Evolutionary conservation across 768 basidiomycete genomes (phyloP).

Genomic region (Lactarius deliciosus): DNA sequence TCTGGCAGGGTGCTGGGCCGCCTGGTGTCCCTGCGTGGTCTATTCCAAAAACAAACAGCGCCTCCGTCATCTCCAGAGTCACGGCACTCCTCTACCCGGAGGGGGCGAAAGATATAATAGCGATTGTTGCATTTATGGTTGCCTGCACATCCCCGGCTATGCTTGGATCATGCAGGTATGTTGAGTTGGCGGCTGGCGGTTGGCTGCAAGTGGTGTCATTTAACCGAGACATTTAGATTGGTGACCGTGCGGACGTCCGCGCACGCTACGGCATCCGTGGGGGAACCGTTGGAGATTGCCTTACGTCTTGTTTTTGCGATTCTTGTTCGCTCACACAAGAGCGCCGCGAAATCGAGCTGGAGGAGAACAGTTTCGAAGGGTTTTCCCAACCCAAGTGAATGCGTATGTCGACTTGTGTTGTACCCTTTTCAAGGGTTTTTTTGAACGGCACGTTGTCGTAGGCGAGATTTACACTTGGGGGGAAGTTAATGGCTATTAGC

Average conservation of each 20-base stretch:
- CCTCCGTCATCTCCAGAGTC: constrained; percentile 38
- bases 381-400: not conserved
- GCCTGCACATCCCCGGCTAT: constrained; percentile 33
- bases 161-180: constrained; percentile 44
- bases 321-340: constrained; percentile 53
- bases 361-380: constrained; percentile 41
- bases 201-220: not conserved
- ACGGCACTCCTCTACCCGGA: constrained; percentile 37
- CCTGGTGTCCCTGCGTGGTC: constrained; percentile 44
- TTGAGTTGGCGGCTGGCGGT: not conserved
- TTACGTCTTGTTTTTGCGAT: constrained; percentile 43
- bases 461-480: not conserved
- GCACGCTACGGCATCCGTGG: constrained; percentile 49
- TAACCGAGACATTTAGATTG: constrained; percentile 36
- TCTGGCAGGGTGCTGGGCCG: constrained; percentile 37
- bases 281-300: constrained; percentile 42
- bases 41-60: constrained; percentile 44
- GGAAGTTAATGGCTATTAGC: not conserved
- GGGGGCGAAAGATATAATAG: constrained; percentile 38
- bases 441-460: not conserved
- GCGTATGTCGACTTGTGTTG: not conserved
- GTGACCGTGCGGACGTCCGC: constrained; percentile 42
- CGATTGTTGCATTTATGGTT: constrained; percentile 42
- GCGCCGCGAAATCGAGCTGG: constrained; percentile 46
- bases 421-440: no score